Conservation (phyloP, 2,329 filamentous ascomycete genomes). For the Colletotrichum liriopes region DNA sequence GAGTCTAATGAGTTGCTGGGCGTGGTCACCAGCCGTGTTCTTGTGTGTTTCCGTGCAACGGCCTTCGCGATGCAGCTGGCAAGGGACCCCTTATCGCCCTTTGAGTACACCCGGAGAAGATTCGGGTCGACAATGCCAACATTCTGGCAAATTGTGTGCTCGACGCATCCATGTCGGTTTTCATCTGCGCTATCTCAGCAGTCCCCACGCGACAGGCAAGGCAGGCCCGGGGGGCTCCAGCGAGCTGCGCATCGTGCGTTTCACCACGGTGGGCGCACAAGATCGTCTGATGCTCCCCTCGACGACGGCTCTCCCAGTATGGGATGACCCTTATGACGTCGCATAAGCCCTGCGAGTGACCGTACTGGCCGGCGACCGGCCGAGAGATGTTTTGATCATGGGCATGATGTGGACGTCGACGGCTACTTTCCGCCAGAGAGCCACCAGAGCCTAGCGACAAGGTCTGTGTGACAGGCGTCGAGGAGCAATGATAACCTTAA, state of each 20-base stretch:
- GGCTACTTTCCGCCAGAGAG: slow-evolving; percentile 39
- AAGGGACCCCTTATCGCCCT: slow-evolving; percentile 19
- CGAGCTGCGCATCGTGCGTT: slow-evolving; percentile 33
- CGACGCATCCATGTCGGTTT: slow-evolving; percentile 25
- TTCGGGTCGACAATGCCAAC: slow-evolving; percentile 17
- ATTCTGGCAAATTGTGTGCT: slow-evolving; percentile 5
- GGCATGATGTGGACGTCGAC: slow-evolving; percentile 17
- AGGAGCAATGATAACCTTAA: slow-evolving; percentile 38
- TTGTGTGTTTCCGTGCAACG: background rate
- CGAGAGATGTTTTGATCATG: slow-evolving; percentile 14
- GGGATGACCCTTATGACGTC: slow-evolving; percentile 33
- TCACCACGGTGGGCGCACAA: slow-evolving; percentile 37
- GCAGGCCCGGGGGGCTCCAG: slow-evolving; percentile 15
- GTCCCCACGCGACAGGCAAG: slow-evolving; percentile 29
- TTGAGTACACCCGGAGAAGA: background rate
- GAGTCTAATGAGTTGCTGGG: background rate
- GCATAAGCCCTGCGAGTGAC: slow-evolving; percentile 6
- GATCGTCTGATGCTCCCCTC: slow-evolving; percentile 38
- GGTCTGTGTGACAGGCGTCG: slow-evolving; percentile 18
- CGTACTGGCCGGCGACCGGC: slow-evolving; percentile 13
- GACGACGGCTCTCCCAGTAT: slow-evolving; percentile 14
- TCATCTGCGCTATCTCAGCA: slow-evolving; percentile 23
- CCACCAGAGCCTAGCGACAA: slow-evolving; percentile 5
- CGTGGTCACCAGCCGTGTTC: background rate
- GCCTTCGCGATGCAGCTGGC: background rate